Percentiles rank a stretch among this genome's conserved stretches.
phyloP scores from a whole-genome alignment of 306 rosid genomes.

The Comarum palustre region DNA sequence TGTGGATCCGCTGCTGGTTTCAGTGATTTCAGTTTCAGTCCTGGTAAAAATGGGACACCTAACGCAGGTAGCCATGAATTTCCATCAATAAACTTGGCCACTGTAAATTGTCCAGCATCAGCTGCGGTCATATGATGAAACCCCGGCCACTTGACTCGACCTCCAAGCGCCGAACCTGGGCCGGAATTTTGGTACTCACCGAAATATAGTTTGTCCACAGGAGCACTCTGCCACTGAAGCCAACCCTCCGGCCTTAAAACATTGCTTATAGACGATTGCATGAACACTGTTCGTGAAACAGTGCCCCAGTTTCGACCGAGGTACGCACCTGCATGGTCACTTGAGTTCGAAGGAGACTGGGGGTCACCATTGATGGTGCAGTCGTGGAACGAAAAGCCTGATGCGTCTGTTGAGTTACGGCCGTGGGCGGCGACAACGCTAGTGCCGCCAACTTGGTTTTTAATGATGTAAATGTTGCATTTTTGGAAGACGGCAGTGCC shows the following conservation, averaged over 20 bases:
- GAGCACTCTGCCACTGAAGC: not conserved
- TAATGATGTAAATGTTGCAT: not conserved
- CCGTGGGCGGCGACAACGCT: slow-evolving; percentile 2
- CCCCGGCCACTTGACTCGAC: slow-evolving; percentile 13
- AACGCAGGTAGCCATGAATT: slow-evolving; percentile 7
- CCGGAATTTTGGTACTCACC: slow-evolving; percentile 4
- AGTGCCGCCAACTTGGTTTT: not conserved
- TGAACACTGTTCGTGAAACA: slow-evolving; percentile 13
- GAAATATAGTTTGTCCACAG: not conserved
- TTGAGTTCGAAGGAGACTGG: no score
- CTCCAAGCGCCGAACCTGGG: not conserved
- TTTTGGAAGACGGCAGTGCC: slow-evolving; percentile 12
- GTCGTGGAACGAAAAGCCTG: slow-evolving; percentile 14
- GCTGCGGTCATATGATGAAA: slow-evolving; percentile 1
- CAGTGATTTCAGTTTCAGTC: no score
- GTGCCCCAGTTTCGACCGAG: slow-evolving; percentile 15
- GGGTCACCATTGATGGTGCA: not conserved
- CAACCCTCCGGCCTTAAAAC: not conserved
- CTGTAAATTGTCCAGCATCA: slow-evolving; percentile 2
- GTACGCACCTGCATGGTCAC: not conserved
- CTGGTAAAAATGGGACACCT: not conserved
- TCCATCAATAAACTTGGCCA: slow-evolving; percentile 11
- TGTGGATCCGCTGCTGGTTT: no score
- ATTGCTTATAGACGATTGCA: slow-evolving; percentile 4
- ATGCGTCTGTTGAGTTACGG: not conserved